phyloP scores from a whole-genome alignment of 257 asterid genomes.

The Solanum ossicruentum region DNA sequence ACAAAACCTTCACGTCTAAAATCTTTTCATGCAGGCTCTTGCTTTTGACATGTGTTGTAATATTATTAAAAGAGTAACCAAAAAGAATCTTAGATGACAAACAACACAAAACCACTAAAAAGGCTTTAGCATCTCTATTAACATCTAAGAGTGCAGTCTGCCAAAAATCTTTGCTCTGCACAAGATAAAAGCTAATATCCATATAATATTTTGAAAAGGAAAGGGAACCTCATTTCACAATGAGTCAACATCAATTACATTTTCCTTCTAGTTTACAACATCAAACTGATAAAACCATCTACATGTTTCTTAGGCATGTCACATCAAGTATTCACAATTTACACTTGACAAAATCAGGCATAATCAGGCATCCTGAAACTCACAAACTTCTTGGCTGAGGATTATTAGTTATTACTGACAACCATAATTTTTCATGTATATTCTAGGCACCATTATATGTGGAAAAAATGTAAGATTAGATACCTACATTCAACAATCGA shows the following conservation, averaged over 20 bases:
- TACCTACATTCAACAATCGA: neutral
- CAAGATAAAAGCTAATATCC: neutral
- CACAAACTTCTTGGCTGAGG: neutral
- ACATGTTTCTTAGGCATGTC: neutral
- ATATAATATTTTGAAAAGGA: neutral
- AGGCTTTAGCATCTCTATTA: neutral
- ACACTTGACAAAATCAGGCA: neutral
- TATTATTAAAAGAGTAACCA: neutral
- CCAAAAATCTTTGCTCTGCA: neutral
- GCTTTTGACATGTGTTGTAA: neutral
- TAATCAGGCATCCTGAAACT: neutral
- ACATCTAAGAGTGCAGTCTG: neutral
- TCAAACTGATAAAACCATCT: neutral
- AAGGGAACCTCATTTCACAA: neutral
- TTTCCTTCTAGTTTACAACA: neutral
- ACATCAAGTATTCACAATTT: neutral
- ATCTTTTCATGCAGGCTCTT: neutral
- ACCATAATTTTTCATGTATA: neutral
- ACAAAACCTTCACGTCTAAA: neutral
- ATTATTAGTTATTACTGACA: neutral
- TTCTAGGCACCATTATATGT: neutral
- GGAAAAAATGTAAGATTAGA: neutral
- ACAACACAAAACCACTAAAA: neutral
- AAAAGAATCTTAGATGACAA: neutral
- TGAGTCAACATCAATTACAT: neutral